Base-by-base conservation (phyloP, 1,284 basidiomycete species). In the Grifola frondosa region DNA sequence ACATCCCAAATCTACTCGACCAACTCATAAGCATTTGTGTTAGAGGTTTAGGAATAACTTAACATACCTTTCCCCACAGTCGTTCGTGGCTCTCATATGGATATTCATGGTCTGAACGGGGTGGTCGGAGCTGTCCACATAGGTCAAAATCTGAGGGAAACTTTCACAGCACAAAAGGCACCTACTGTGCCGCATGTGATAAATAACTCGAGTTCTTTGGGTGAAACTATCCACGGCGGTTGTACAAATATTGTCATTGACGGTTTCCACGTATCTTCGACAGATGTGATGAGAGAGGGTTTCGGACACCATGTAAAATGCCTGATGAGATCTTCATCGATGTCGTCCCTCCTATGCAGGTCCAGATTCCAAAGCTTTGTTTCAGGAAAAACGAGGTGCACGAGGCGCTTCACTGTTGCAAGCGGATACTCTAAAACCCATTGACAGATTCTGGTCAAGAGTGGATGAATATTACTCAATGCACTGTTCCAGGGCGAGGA, bases 221-320 rank as follows among this genome's bases (percentile, higher is more conserved):
- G 53, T 4, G 80, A 74, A 25, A 85, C 62, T 28, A 79, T 66
- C 81, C 82, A 88, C 1, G 84, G 83, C 5, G 84, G 76, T 58
- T 84, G 78, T 37, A 81, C 69, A 32, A 80, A 77, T 30, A 86
- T 55, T 7, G 77, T 61, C 3, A 80, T 58, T 20, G 70, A 67
- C 20, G 70, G 60, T 16, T 50, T 50, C 22, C 54, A 52, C n/a
- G 62, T 50, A 30, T 55, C 58, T 32, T 32, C 43, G 20, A 46
- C 40, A 21, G 40, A 44, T 13, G 40, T 44, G 39, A 47, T 45
- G 1, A 48, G 46, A 1, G 46, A 37, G 22, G 52, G 37, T 35
- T 52, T 29, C 42, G 44, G 43, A 20, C 65, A 66, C 83, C 84
- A 88, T n/a, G 69, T 63, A 39, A 71, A 70, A 45, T 68, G 67